Evolutionary conservation across 2,329 filamentous ascomycete species (phyloP).

Genomic region (Hypoxylon sp.): DNA sequence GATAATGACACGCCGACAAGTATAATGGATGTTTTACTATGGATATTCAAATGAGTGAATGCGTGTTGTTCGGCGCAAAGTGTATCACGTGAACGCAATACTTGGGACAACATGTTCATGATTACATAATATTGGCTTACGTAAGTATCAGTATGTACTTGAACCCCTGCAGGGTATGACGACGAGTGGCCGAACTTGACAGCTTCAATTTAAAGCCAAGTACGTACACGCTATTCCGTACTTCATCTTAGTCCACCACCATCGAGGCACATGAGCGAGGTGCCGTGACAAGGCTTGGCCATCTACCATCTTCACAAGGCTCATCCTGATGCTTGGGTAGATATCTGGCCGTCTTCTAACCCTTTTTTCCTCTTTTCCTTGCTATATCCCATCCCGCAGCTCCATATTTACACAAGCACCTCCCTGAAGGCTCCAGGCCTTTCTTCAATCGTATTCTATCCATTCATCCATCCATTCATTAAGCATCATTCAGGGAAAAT

Average conservation of each 20-base stretch:
- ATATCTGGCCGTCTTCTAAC: not conserved
- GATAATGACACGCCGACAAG: not conserved
- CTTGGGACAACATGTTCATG: not conserved
- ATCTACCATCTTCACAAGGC: slow-evolving; percentile 3
- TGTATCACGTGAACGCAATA: slow-evolving; percentile 20
- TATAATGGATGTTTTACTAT: not conserved
- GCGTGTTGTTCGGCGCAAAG: not conserved
- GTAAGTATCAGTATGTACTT: slow-evolving; percentile 17
- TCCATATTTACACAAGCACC: not conserved
- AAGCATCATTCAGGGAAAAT: slow-evolving; percentile 13
- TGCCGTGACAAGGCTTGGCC: slow-evolving; percentile 23
- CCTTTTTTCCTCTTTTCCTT: slow-evolving; percentile 2
- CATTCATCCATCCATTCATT: slow-evolving; percentile 21
- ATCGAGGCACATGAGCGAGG: slow-evolving; percentile 27
- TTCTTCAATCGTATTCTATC: slow-evolving; percentile 12
- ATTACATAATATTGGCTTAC: slow-evolving; percentile 15
- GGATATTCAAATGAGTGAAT: too few species aligned
- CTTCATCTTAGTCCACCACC: slow-evolving; percentile 7
- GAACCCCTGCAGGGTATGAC: slow-evolving; percentile 32
- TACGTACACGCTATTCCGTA: not conserved
- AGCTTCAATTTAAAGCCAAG: slow-evolving; percentile 15
- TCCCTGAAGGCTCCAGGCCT: slow-evolving; percentile 5
- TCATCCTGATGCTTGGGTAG: slow-evolving; percentile 10
- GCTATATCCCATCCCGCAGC: not conserved
- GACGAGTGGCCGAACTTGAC: slow-evolving; percentile 12